A percentile compares a stretch with the other conserved stretches of the same genome.
Conservation (phyloP, 2,329 filamentous ascomycete species). For the Pseudohalonectria lignicola region DNA sequence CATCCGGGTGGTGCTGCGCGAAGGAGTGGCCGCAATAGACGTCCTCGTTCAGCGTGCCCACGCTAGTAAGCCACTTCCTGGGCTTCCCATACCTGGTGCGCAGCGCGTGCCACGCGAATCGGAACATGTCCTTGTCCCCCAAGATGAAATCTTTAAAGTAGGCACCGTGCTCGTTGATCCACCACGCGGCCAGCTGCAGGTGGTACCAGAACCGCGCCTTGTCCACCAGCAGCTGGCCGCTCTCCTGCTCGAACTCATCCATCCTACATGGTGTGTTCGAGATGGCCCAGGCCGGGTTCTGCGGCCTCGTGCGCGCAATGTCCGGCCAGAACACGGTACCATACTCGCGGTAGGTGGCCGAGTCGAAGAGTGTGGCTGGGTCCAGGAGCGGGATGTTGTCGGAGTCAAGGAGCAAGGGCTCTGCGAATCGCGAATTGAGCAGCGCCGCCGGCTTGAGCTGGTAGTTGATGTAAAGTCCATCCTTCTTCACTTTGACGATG, state of each 20-base stretch:
- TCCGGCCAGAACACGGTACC: conserved; percentile 24
- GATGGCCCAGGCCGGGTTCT: conserved; percentile 18
- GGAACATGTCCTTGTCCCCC: conserved; percentile 23
- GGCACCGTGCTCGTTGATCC: conserved; percentile 13
- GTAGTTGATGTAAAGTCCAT: conserved; percentile 18
- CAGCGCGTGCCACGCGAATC: conserved; percentile 22
- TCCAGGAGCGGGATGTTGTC: conserved; percentile 19
- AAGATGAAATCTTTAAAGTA: conserved; percentile 18
- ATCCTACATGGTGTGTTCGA: conserved; percentile 21
- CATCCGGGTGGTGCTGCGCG: conserved; percentile 20
- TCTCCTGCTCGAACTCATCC: conserved; percentile 22
- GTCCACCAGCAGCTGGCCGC: conserved; percentile 22
- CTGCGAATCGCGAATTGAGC: conserved; percentile 22
- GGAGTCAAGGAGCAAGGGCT: conserved; percentile 21
- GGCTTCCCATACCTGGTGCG: conserved; percentile 18
- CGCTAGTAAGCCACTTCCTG: conserved; percentile 16
- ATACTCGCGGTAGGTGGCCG: conserved; percentile 12
- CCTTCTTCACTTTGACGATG: conserved; percentile 19
- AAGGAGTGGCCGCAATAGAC: conserved; percentile 21
- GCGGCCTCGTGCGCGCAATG: conserved; percentile 18
- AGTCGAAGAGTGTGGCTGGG: conserved; percentile 13
- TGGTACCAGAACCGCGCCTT: conserved; percentile 23
- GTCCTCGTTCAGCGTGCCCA: conserved; percentile 14
- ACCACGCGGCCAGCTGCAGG: conserved; percentile 21
- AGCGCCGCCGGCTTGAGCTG: conserved; percentile 21